These are phyloP conservation scores for Ophioceras dolichostomum DNA, from an alignment of 2,329 filamentous ascomycete species.

Conservation along the genomic window DNA sequence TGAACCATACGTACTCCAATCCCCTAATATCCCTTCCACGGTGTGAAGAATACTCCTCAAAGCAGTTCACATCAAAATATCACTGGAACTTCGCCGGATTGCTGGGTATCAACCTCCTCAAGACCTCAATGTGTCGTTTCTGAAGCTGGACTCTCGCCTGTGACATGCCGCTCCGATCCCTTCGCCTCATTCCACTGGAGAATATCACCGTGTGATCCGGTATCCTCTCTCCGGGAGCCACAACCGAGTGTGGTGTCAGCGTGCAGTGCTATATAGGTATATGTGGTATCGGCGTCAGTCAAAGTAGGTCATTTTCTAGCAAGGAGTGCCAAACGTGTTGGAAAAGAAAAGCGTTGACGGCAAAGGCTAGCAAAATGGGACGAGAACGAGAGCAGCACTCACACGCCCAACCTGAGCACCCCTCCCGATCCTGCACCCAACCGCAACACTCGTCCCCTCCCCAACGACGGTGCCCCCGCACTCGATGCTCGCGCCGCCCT, in stretches of 20 bases:
- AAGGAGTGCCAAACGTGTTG: background rate
- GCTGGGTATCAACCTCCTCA: conserved; percentile 54
- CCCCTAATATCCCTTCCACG: too few relatives aligned
- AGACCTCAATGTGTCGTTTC: conserved; percentile 54
- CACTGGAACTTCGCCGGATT: conserved; percentile 40
- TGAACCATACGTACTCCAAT: too few relatives aligned
- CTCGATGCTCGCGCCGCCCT: conserved; percentile 48
- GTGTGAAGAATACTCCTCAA: too few relatives aligned
- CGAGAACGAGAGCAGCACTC: conserved; percentile 8
- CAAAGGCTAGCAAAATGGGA: too few relatives aligned
- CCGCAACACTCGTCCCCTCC: conserved; percentile 47
- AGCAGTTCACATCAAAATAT: too few relatives aligned
- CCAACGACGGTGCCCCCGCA: conserved; percentile 49
- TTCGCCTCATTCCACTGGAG: conserved; percentile 45
- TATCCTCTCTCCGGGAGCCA: conserved; percentile 44
- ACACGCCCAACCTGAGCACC: conserved; percentile 54
- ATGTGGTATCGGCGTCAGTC: too few relatives aligned
- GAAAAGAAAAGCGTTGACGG: background rate
- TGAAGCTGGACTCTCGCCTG: conserved; percentile 52
- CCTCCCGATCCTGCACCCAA: conserved; percentile 44
- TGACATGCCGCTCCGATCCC: conserved; percentile 47
- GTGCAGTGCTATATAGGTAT: conserved; percentile 51
- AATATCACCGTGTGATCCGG: conserved; percentile 60
- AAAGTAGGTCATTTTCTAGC: background rate
- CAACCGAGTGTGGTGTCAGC: conserved; percentile 49